phyloP scores from a whole-genome alignment of 805 yeast genomes.

The Lipomyces sp. region DNA sequence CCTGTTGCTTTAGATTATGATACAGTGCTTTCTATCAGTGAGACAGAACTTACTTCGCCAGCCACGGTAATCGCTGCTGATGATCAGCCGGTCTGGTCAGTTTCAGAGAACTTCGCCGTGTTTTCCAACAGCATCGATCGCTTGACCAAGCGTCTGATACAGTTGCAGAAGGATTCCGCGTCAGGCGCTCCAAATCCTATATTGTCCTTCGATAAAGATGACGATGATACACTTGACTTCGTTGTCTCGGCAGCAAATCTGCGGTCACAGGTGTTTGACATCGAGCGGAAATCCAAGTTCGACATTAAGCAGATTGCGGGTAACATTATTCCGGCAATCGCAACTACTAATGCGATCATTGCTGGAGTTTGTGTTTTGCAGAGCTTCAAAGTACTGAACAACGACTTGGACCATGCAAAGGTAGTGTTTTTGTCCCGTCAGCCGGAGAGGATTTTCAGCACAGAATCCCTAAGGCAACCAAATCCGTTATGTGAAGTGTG shows the following conservation, averaged over 20 bases:
- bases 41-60: conserved; percentile 16
- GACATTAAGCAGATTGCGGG: conserved; percentile 94
- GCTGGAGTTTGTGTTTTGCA: conserved; percentile 83
- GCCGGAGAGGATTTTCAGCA: conserved; percentile 62
- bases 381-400: conserved; percentile 54
- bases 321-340: conserved; percentile 96
- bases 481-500: conserved; percentile 65
- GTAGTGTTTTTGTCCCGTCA: conserved; percentile 50
- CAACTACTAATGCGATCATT: conserved; percentile 93
- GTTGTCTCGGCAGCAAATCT: conserved; percentile 83
- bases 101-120: conserved; percentile 59
- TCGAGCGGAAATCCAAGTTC: conserved; percentile 70
- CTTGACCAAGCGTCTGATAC: conserved; percentile 49
- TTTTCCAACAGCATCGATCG: conserved; percentile 49
- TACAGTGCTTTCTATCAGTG: conserved; percentile 4
- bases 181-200: conserved; percentile 4
- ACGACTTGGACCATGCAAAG: conserved; percentile 32
- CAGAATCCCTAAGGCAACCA: conserved; percentile 60
- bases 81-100: conserved; percentile 54
- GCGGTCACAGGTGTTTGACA: conserved; percentile 65
- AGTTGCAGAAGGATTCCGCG: conserved; percentile 23
- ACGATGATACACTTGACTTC: conserved; percentile 82
- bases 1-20: conserved; percentile 60
- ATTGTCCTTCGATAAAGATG: conserved; percentile 82
- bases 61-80: conserved; percentile 36